Percentiles rank a stretch among this genome's conserved stretches.
Evolutionary conservation across 495 filamentous ascomycete species (phyloP).

Genomic region (Cladorrhinum samala): DNA sequence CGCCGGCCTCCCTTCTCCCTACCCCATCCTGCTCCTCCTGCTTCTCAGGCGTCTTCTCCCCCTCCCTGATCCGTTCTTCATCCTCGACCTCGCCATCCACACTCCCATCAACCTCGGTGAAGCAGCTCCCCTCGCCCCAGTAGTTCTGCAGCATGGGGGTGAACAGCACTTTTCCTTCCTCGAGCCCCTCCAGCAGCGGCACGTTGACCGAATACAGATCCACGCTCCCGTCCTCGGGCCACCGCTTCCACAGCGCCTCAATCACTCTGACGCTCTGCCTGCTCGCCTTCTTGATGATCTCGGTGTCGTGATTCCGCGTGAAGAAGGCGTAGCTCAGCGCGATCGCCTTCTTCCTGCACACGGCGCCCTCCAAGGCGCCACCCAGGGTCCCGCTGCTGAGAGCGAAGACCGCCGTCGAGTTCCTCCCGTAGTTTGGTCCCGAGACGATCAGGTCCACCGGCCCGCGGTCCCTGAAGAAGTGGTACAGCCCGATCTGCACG

Average conservation of each 20-base stretch:
- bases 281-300: slow-evolving; percentile 68
- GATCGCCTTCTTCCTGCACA: slow-evolving; percentile 68
- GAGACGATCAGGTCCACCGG: slow-evolving; percentile 80
- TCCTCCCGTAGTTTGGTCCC: slow-evolving; percentile 92
- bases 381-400: slow-evolving; percentile 85
- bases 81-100: slow-evolving; percentile 54
- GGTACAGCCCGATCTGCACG: slow-evolving; percentile 82
- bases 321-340: slow-evolving; percentile 87
- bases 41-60: slow-evolving; percentile 42
- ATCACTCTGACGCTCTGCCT: slow-evolving; percentile 64
- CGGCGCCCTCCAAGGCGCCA: slow-evolving; percentile 86
- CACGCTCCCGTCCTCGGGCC: slow-evolving; percentile 56
- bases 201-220: slow-evolving; percentile 88
- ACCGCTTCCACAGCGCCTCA: slow-evolving; percentile 68
- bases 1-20: slow-evolving; percentile 18
- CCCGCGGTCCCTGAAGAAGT: slow-evolving; percentile 74
- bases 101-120: slow-evolving; percentile 63
- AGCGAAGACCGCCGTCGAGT: slow-evolving; percentile 88
- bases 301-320: slow-evolving; percentile 68
- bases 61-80: slow-evolving; percentile 60
- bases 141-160: slow-evolving; percentile 82
- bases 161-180: slow-evolving; percentile 62
- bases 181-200: slow-evolving; percentile 65
- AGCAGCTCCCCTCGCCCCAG: slow-evolving; percentile 75
- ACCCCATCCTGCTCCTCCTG: slow-evolving; percentile 14